Evolutionary conservation across 345 rosid species (phyloP), one percentile per base, ranked within the genome.

Genomic region (Mangifera indica): DNA sequence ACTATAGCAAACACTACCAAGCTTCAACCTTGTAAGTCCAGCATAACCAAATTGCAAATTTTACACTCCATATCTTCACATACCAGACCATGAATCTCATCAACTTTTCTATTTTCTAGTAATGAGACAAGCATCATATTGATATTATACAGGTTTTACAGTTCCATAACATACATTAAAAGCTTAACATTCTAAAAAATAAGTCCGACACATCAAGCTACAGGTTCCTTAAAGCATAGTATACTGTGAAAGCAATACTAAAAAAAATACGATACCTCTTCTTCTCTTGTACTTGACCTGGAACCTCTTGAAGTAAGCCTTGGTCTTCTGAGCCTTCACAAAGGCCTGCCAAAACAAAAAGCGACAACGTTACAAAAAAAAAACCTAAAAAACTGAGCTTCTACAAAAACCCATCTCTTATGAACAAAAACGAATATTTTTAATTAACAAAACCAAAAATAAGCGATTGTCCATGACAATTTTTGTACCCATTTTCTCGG

Each of bases 231-330:
- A 46, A 46, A 46, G 51, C 51, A 46, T 10, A 46, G 14, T 46
- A 15, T 2, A 46, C 9, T 9, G 9, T 46, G 3, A 10, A 46
- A 46, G 11, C 11, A 29, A 66, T 6, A 26, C 7, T 26, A 51
- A 58, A 3, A 57, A 25, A 15, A 56, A 69, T 3, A 18, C 11
- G 60, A 20, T 78, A 88, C 93, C 88, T 84, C 93, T 81, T 72
- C 96, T 83, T 80, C 93, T 88, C 87, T 82, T 91, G 74, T 45
- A 91, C 70, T 87, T 85, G 60, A 91, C 96, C 74, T 91, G 96
- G 62, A 67, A 91, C 78, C 96, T 80, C 88, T 91, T 91, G 77
- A 73, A 91, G 72, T 88, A 91, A 37, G 93, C 87, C 74, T 18
- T 85, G 1, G 79, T 4, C 69, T 85, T 90, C 66, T 85, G 93